Evolutionary conservation across 2,329 filamentous ascomycete species (phyloP), one percentile per base, ranked within the genome.

Genomic region (Alternaria sp.): DNA sequence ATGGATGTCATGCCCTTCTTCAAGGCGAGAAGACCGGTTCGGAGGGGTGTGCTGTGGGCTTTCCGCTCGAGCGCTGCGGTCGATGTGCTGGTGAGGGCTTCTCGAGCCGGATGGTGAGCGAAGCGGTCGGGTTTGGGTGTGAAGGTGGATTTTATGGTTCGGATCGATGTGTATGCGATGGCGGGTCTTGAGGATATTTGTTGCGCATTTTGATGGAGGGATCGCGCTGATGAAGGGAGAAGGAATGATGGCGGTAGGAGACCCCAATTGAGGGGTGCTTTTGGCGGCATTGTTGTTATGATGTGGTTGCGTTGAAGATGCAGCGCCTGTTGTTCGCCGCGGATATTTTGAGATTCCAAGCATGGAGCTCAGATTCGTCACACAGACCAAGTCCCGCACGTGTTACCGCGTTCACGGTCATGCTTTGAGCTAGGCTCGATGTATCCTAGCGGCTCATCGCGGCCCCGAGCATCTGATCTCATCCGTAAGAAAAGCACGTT

Each of bases 1-100:
- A 97, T 80, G 60, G 90, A 93, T 41, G 93, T 96, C 91, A 99
- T 98, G 78, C 95, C 95, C 81, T 93, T 94, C 81, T 99, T 99
- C 75, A 89, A 85, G 11, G 90, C 93, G 45, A 99, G 84, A 8
- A 92, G 88, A 29, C 95, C 95, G 2, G 93, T 89, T 28, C 95
- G 90, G 40, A 86, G 80, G 6, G 88, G 87, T 10, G 87, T 82
- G 0, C 82, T 85, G 64, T 81, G 80, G 37, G 82, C 71, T 76
- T 85, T 86, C 49, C 86, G 85, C 56, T 81, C 78, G 55, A 88
- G 81, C 3, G 88, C 87, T n/a, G 85, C 85, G 3, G 82, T 80
- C 8, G 82, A 81, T 9, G 84, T 85, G 56, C 84, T 81, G 55
- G 82, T 79, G 34, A 89, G 81, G n/a, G 84, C 75, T 6, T 80